Evolutionary conservation across 345 rosid genomes (phyloP).

Genomic region (Arabidopsis thaliana): DNA sequence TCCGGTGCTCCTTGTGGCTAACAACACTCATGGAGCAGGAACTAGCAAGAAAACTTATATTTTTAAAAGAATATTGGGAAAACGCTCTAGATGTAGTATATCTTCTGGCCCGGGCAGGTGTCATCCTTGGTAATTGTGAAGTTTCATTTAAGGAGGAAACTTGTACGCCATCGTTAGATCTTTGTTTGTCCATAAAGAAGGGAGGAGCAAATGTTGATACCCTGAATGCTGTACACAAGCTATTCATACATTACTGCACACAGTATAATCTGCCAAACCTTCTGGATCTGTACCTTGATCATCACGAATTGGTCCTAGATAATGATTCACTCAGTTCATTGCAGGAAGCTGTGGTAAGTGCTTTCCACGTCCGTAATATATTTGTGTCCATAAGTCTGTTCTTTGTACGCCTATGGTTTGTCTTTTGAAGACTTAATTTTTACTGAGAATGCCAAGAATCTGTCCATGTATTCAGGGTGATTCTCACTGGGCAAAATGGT

Average conservation of each 20-base stretch:
- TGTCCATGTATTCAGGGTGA: slow-evolving; percentile 71
- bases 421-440: slow-evolving; percentile 20
- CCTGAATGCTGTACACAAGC: slow-evolving; percentile 68
- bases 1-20: slow-evolving; percentile 72
- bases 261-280: slow-evolving; percentile 81
- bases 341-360: slow-evolving; percentile 90
- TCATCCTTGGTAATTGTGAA: slow-evolving; percentile 56
- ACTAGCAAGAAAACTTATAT: slow-evolving; percentile 80
- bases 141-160: slow-evolving; percentile 53
- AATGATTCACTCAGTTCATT: slow-evolving; percentile 59
- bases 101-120: slow-evolving; percentile 83
- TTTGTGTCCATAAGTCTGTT: slow-evolving; percentile 32
- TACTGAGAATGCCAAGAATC: slow-evolving; percentile 32
- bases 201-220: slow-evolving; percentile 51
- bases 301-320: slow-evolving; percentile 67
- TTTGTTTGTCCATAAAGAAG: slow-evolving; percentile 49
- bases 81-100: slow-evolving; percentile 69
- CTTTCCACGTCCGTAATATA: slow-evolving; percentile 38
- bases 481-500: slow-evolving; percentile 97
- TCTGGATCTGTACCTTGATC: slow-evolving; percentile 88
- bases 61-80: slow-evolving; percentile 88
- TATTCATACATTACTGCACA: slow-evolving; percentile 66
- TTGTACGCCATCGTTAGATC: slow-evolving; percentile 51
- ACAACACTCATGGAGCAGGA: slow-evolving; percentile 78
- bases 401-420: slow-evolving; percentile 24